Percentiles rank a stretch among this genome's conserved stretches.
Conservation (phyloP, 768 basidiomycete species). For the Tephrocybe sp. region DNA sequence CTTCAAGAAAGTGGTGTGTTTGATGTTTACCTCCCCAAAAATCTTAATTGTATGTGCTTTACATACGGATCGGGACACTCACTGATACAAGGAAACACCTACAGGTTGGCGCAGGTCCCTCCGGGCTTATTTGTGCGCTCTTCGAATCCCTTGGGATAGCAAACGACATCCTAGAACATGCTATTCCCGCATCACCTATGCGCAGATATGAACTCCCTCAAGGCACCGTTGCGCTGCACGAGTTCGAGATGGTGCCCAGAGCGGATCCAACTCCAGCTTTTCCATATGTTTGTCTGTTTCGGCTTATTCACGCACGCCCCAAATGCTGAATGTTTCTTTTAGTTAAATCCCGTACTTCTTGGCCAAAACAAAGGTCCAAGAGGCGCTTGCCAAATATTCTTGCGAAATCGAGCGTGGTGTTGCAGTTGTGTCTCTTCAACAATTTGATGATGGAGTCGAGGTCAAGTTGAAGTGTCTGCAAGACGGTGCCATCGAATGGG, state of each 20-base stretch:
- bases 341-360: slow-evolving; percentile 32
- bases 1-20: too few species aligned
- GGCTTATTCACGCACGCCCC: not conserved
- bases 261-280: slow-evolving; percentile 29
- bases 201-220: slow-evolving; percentile 34
- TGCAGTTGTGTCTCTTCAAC: slow-evolving; percentile 40
- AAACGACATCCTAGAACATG: slow-evolving; percentile 31
- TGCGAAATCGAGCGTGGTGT: slow-evolving; percentile 40
- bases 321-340: not conserved
- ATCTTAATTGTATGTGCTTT: slow-evolving; percentile 22
- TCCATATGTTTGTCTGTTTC: slow-evolving; percentile 28
- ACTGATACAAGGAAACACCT: not conserved
- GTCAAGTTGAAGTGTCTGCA: slow-evolving; percentile 31
- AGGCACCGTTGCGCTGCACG: slow-evolving; percentile 22
- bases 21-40: slow-evolving; percentile 10
- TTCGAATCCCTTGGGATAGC: slow-evolving; percentile 38
- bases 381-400: slow-evolving; percentile 29
- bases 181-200: slow-evolving; percentile 23
- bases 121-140: slow-evolving; percentile 42
- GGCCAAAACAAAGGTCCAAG: slow-evolving; percentile 34
- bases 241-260: slow-evolving; percentile 32
- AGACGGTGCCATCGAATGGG: slow-evolving; percentile 12
- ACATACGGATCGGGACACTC: too few species aligned
- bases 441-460: slow-evolving; percentile 32
- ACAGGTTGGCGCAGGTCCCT: slow-evolving; percentile 47